Evolutionary conservation across 768 basidiomycete species (phyloP).

Genomic region (Epithele typhae): DNA sequence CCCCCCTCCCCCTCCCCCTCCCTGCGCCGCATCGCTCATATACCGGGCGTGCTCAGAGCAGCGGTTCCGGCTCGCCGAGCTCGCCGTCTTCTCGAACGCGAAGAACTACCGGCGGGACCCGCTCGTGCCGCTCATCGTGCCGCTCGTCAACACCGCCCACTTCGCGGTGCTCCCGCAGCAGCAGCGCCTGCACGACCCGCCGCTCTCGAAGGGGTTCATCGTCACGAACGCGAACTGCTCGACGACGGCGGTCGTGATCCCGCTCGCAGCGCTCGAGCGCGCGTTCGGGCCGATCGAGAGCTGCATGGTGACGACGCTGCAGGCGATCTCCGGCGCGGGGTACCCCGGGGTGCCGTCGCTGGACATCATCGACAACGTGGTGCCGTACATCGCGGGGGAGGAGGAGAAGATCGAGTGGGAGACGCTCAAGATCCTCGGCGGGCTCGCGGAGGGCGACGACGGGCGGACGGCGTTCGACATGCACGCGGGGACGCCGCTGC

Average conservation of each 20-base stretch:
- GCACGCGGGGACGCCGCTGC: slow-evolving; percentile 76
- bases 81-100: slow-evolving; percentile 95
- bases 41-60: slow-evolving; percentile 50
- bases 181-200: slow-evolving; percentile 59
- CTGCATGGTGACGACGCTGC: slow-evolving; percentile 91
- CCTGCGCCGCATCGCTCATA: not conserved
- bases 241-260: slow-evolving; percentile 89
- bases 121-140: slow-evolving; percentile 90
- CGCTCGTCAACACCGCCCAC: slow-evolving; percentile 89
- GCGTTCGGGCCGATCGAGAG: slow-evolving; percentile 93
- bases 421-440: slow-evolving; percentile 93
- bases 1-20: too few relatives aligned
- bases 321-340: slow-evolving; percentile 97
- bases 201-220: slow-evolving; percentile 83
- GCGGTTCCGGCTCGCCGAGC: slow-evolving; percentile 81
- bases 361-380: slow-evolving; percentile 94
- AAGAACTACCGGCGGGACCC: slow-evolving; percentile 95
- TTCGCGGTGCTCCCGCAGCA: slow-evolving; percentile 83
- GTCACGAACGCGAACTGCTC: slow-evolving; percentile 99
- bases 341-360: slow-evolving; percentile 90
- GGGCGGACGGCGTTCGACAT: slow-evolving; percentile 72
- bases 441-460: slow-evolving; percentile 53
- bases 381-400: slow-evolving; percentile 91
- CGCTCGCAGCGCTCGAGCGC: slow-evolving; percentile 85
- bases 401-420: slow-evolving; percentile 99